Evolutionary conservation across 345 rosid species (phyloP), one percentile per base, ranked within the genome.

Genomic region (Dimocarpus longan): DNA sequence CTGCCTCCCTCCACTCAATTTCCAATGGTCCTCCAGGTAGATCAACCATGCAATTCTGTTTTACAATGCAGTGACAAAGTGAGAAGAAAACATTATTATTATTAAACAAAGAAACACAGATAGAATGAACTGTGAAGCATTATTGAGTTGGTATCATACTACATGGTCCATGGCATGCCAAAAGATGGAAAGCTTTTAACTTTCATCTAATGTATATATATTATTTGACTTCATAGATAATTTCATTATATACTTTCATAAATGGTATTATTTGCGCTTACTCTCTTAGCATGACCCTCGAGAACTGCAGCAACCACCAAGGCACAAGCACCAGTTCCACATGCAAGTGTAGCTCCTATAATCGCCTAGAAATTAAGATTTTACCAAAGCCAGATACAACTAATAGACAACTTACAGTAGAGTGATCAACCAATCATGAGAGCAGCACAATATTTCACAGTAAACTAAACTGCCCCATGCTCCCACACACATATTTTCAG

Each of bases 261-360:
- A 13, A 59, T n/a, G 64, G 26, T 18, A 59, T 59, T n/a, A 18
- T 66, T 21, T 12, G 57, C 73, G 87, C 98, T 90, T 88, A 97
- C 98, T 90, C 98, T 89, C 59, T 81, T 84, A 66, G 93, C 89
- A 65, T 43, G 91, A 70, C 97, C 98, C 86, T 91, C 98, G 26
- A 94, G 98, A 85, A 97, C 98, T 74, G 98, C 98, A 2, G 99
- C 98, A 80, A 97, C 98, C 62, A 97, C 98, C 43, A 92, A 86
- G 11, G 99, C 98, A 79, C 99, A 97, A 71, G 98, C 98, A n/a
- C 99, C 98, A 43, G 98, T 97, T 81, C 98, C 99, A 77, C 99
- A 97, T 21, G 99, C 98, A 77, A 94, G 81, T 28, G 99, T 94
- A 82, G 98, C 98, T 78, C 98, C 98, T 97, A 66, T 73, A 84